These are phyloP conservation scores for Penicillium hesseltinei DNA, from an alignment of 2,329 filamentous ascomycete species.

Conservation along the genomic window DNA sequence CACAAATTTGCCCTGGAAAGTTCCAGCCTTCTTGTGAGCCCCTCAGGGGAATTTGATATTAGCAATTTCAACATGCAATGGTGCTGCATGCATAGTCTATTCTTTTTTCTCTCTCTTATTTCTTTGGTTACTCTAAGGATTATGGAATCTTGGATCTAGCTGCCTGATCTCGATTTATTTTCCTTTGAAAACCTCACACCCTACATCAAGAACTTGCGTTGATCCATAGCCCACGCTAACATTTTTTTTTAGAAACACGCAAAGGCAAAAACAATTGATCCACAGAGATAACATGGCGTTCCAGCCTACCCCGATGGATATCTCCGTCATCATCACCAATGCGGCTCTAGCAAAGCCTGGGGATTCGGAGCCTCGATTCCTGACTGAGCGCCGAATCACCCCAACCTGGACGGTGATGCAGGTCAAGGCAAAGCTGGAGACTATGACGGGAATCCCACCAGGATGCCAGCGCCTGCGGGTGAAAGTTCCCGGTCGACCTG, in stretches of 20 bases:
- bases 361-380: conserved; percentile 39
- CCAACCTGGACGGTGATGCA: conserved; percentile 86
- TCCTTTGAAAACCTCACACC: background rate
- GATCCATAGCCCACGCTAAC: background rate
- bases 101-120: no score
- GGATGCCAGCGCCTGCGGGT: conserved; percentile 72
- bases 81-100: background rate
- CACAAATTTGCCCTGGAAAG: background rate
- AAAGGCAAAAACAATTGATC: background rate
- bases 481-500: conserved; percentile 60
- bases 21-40: background rate
- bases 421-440: conserved; percentile 84
- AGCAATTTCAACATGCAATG: conserved; percentile 4
- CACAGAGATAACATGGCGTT: conserved; percentile 31
- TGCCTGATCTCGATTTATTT: background rate
- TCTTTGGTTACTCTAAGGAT: background rate
- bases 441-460: conserved; percentile 87
- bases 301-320: conserved; percentile 39
- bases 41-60: conserved; percentile 7
- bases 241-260: background rate
- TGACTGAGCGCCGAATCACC: conserved; percentile 85
- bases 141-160: background rate
- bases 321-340: conserved; percentile 42
- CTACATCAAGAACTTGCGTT: no score
- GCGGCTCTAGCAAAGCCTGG: conserved; percentile 18